Percentiles rank a stretch among this genome's conserved stretches.
These are phyloP conservation scores for Diversispora epigaea DNA, from an alignment of 192 early-diverging fungal species.

Conservation along the genomic window DNA sequence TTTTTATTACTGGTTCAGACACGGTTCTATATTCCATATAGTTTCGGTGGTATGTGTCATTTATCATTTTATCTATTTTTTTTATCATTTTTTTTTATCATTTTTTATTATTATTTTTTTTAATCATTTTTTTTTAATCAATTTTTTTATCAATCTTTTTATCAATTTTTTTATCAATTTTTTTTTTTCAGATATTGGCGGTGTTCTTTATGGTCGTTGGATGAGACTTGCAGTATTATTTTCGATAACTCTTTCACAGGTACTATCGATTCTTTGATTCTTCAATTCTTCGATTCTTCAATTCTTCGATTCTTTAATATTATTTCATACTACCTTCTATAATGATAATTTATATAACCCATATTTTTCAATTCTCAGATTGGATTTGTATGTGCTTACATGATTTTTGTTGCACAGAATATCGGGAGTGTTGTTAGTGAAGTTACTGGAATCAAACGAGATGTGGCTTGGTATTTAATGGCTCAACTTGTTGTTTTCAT, in stretches of 20 bases:
- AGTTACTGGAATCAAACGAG: conserved; percentile 26
- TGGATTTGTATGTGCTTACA: conserved; percentile 64
- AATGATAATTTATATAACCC: neutral
- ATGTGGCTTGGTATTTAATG: conserved; percentile 45
- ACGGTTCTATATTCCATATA: conserved; percentile 61
- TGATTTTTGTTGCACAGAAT: conserved; percentile 65
- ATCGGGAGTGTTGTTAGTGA: conserved; percentile 43
- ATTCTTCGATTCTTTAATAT: neutral
- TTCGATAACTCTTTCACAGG: conserved; percentile 73
- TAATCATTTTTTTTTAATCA: no score
- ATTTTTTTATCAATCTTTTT: no score
- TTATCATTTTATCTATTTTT: neutral
- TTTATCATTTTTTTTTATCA: neutral
- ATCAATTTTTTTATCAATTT: no score
- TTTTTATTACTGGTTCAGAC: conserved; percentile 75
- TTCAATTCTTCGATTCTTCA: neutral
- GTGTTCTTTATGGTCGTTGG: conserved; percentile 62
- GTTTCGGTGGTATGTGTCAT: conserved; percentile 64
- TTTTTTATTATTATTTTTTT: neutral
- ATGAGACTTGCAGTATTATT: conserved; percentile 69
- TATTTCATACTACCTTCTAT: neutral
- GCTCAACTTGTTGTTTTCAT: conserved; percentile 51
- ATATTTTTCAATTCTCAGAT: conserved; percentile 35
- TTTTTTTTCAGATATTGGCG: conserved; percentile 45
- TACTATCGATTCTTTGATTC: conserved; percentile 39